Evolutionary conservation across 2,329 filamentous ascomycete genomes (phyloP).

Genomic region (Chaetomium olivaceum): DNA sequence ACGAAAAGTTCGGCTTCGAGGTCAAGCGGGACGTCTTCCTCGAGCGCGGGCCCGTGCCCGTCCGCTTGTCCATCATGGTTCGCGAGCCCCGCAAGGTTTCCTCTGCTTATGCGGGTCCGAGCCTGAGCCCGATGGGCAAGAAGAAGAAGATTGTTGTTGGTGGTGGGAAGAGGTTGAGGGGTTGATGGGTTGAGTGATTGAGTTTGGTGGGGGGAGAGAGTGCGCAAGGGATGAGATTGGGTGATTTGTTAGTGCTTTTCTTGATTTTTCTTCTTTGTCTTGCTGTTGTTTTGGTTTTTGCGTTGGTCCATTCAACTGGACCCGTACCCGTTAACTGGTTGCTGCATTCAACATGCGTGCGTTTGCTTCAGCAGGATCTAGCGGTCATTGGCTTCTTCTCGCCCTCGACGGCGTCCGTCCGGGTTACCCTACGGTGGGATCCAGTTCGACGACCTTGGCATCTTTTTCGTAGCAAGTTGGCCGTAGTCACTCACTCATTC

Average conservation of each 20-base stretch:
- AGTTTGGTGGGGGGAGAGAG: neutral
- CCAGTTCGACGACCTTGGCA: neutral
- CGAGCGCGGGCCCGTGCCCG: conserved; percentile 56
- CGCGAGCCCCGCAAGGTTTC: conserved; percentile 57
- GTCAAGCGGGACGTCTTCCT: conserved; percentile 63
- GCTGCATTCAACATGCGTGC: conserved; percentile 27
- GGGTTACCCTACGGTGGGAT: neutral
- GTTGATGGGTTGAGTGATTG: conserved; percentile 14
- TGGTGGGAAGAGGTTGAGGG: conserved; percentile 9
- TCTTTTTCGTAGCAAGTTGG: neutral
- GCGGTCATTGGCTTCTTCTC: neutral
- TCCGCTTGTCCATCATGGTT: conserved; percentile 79
- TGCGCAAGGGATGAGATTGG: neutral
- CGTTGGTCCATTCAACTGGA: conserved; percentile 24
- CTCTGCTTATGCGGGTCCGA: conserved; percentile 10
- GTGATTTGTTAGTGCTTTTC: conserved; percentile 13
- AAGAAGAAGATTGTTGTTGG: conserved; percentile 5
- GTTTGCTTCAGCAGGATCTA: neutral
- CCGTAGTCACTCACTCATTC: conserved; percentile 2
- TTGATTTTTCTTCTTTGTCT: conserved; percentile 7
- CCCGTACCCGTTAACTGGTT: conserved; percentile 5
- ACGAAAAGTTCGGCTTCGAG: conserved; percentile 74
- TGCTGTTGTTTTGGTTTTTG: conserved; percentile 1
- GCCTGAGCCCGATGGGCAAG: neutral
- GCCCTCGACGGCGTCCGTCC: neutral